Base-by-base conservation (phyloP, 139 green algal genomes). In the Micractinium conductrix region DNA sequence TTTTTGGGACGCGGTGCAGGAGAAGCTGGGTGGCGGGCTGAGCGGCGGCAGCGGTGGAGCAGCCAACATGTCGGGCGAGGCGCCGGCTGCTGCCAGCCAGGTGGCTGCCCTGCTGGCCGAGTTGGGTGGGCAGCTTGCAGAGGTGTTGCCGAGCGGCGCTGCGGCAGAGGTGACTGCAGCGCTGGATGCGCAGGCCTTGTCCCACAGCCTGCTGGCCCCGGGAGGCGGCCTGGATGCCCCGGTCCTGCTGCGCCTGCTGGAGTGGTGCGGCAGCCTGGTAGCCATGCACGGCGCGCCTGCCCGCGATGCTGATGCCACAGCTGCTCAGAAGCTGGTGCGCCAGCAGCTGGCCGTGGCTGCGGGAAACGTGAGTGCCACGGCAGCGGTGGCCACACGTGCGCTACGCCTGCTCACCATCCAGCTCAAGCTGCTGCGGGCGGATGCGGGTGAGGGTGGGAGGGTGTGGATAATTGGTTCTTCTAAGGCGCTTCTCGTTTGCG, bases 341-440 rank as follows among this genome's bases (percentile, higher is more conserved):
- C 37, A 38, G 40, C 42, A 80, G 24, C 50, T 94, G 55, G 86
- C 62, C 9, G 67, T 81, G 33, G 85, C 78, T 3, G 76, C 63
- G 50, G 80, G 28, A 19, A 78, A 37, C 1, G 40, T 50, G 9
- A 38, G 43, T 2, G 65, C 45, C 21, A 72, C 45, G 30, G 43
- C 89, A 28, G 87, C 89, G 0, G 75, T 58, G 74, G 89, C 78
- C 4, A 81, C 24, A 74, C 74, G 9, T 40, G 91, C 90, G 26
- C 82, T 97, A 69, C 81, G 92, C 35, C 81, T 96, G 83, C 85
- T 95, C 43, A 74, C 87, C 43, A 90, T 90, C 10, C 93, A 96
- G 87, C 85, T 97, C 33, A 93, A 92, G 86, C 80, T 96, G 74
- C 84, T 97, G 42, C 92, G 93, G 69, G 72, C 97, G 80, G 95